Base-by-base conservation (phyloP, 1,284 basidiomycete genomes). In the Lignosus rhinocerotis region DNA sequence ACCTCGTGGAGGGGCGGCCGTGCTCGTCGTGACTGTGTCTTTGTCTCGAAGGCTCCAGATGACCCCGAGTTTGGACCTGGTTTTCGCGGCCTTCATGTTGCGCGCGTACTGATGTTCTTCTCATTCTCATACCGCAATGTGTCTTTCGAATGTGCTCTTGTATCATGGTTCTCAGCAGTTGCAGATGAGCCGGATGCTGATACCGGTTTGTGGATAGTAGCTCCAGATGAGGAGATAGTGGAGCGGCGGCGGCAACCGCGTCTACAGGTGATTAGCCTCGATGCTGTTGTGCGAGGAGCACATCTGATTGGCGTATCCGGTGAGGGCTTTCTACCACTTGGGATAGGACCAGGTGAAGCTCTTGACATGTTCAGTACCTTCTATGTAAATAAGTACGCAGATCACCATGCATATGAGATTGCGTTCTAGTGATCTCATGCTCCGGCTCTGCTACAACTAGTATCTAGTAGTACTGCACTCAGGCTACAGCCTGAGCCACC, bases 181-280 rank as follows among this genome's bases (percentile, higher is more conserved):
- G 53, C 36, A 0, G 58, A 62, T 17, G 52, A 48, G n/a, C 61
- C 67, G 0, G 61, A 65, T 41, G 42, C 54, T 0, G 44, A 51
- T 1, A 67, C 65, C 0, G 67, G 67, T 0, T 58, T 69, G 57
- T 69, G 65, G 64, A 44, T 63, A 7, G 66, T 69, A 0, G 32
- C 53, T 9, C 66, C 66, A 17, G 64, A 65, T 6, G 17, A 58
- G 41, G 51, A 56, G 9, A n/a, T 12, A 3, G 16, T 48, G 11
- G 54, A 51, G 3, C 7, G 41, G n/a, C 52, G 44, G 33, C 16
- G 2, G 4, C 34, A 0, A 14, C 41, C 2, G 7, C 8, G 7
- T 36, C 12, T 36, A 36, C 7, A 36, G 8, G 45, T 67, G 2
- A 46, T 66, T 6, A 62, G 61, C 30, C 31, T 67, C 6, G 53